phyloP scores from a whole-genome alignment of 352 stramenopile genomes.

The Bremia lactucae region DNA sequence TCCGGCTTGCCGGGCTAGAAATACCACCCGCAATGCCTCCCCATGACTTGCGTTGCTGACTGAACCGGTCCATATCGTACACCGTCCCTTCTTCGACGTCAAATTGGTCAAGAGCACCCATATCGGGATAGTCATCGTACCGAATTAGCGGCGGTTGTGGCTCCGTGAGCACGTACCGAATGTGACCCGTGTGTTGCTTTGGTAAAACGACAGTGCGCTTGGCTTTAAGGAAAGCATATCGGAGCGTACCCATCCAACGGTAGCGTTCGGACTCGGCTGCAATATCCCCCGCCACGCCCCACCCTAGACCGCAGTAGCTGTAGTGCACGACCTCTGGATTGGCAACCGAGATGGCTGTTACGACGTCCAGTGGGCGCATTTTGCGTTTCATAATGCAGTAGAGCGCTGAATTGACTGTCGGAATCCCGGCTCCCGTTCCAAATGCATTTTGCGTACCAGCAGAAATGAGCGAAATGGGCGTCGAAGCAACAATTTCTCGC shows the following conservation, averaged over 20 bases:
- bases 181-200: conserved; percentile 50
- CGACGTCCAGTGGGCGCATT: conserved; percentile 66
- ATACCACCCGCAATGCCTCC: conserved; percentile 39
- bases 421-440: conserved; percentile 55
- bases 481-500: conserved; percentile 71
- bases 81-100: conserved; percentile 74
- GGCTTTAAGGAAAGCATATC: conserved; percentile 69
- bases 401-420: conserved; percentile 48
- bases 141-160: conserved; percentile 46
- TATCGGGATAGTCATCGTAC: conserved; percentile 72
- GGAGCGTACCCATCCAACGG: conserved; percentile 63
- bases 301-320: conserved; percentile 75
- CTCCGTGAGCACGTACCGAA: conserved; percentile 61
- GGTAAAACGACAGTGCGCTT: conserved; percentile 49
- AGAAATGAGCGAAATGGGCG: conserved; percentile 71
- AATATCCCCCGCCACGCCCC: conserved; percentile 66
- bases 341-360: conserved; percentile 48
- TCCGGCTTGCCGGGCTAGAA: conserved; percentile 46
- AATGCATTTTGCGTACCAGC: conserved; percentile 79
- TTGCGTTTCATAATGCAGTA: conserved; percentile 82
- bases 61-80: conserved; percentile 47
- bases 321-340: conserved; percentile 60
- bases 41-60: conserved; percentile 58
- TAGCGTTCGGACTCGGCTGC: conserved; percentile 69
- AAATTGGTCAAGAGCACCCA: conserved; percentile 68